Base-by-base conservation (phyloP, 2,329 filamentous ascomycete genomes). In the Neoarthrinium moseri region DNA sequence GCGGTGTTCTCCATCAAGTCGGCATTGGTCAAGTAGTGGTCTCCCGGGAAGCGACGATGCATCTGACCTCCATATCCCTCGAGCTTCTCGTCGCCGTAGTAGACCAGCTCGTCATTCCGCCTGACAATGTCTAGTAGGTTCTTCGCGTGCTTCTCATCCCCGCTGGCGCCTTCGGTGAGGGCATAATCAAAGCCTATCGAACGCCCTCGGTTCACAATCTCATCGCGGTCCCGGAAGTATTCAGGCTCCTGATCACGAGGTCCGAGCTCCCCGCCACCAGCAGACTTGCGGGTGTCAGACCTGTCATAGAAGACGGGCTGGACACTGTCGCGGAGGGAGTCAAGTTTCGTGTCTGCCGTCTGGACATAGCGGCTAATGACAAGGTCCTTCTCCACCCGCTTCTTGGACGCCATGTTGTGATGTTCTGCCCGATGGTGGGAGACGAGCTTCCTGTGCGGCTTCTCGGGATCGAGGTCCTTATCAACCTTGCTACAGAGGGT, bases 21-120 rank as follows among this genome's bases (percentile, higher is more conserved):
- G 35, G 70, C 61, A 54, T 83, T 83, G 42, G 74, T 71, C 20
- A 84, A 64, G 57, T 81, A 85, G 59, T 83, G 81, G 54, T 82
- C 79, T 21, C 74, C 75, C 0, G 72, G 56, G 43, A 75, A 73
- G 5, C 70, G 66, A 3, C 57, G 52, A 45, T 79, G 75, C 18
- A 52, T 50, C 59, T 79, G 76, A 4, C 70, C 70, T 6, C 41
- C 20, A 23, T 39, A 46, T 13, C 42, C 47, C 12, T 37, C 43
- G 17, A 44, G 53, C 18, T 22, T 11, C 6, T 47, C 29, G 7
- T 22, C 34, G n/a, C 7, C 12, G 17, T 57, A 60, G 21, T 49
- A 26, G 7, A 41, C 20, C 3, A 51, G 39, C 22, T 61, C 54
- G 18, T 51, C 47, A n/a, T 49, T 44, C 23, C 47, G 51, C 47